phyloP scores from a whole-genome alignment of 352 stramenopile genomes.

The Peronospora farinosa region DNA sequence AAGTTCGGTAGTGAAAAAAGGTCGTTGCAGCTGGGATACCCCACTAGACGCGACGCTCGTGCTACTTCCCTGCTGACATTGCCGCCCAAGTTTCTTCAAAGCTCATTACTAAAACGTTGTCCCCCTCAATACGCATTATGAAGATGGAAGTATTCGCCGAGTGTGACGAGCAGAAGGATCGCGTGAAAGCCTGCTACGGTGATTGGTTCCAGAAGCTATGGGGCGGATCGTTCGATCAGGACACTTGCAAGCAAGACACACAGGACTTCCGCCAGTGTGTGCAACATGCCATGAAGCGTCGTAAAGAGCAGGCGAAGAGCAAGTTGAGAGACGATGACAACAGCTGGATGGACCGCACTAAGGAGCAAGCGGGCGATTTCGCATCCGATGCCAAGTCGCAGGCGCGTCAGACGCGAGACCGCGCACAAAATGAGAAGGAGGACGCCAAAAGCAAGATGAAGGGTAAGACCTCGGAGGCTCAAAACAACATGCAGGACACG shows the following conservation, averaged over 20 bases:
- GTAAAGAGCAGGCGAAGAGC: conserved; percentile 24
- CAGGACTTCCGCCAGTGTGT: conserved; percentile 71
- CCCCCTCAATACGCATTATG: conserved; percentile 8
- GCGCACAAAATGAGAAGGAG: conserved; percentile 28
- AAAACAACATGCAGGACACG: conserved; percentile 30
- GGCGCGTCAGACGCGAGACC: conserved; percentile 23
- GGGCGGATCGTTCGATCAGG: conserved; percentile 58
- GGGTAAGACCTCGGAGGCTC: conserved; percentile 31
- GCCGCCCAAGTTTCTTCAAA: neutral
- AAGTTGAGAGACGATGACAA: conserved; percentile 20
- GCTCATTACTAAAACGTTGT: conserved; percentile 24
- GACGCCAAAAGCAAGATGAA: conserved; percentile 25
- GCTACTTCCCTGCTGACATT: conserved; percentile 11
- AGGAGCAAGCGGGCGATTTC: conserved; percentile 30
- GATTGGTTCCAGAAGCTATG: conserved; percentile 79
- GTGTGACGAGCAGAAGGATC: conserved; percentile 72
- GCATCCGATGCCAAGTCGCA: conserved; percentile 27
- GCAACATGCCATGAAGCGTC: conserved; percentile 48
- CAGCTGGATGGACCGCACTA: conserved; percentile 54
- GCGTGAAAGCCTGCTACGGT: conserved; percentile 74
- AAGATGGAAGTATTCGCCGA: conserved; percentile 45
- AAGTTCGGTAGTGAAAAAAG: too few relatives aligned
- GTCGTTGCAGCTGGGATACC: too few relatives aligned
- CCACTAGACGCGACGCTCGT: conserved; percentile 10
- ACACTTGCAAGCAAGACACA: too few relatives aligned